Evolutionary conservation across 208 protist species (phyloP), one percentile per base, ranked within the genome.

Genomic region (Leishmania guyanensis): DNA sequence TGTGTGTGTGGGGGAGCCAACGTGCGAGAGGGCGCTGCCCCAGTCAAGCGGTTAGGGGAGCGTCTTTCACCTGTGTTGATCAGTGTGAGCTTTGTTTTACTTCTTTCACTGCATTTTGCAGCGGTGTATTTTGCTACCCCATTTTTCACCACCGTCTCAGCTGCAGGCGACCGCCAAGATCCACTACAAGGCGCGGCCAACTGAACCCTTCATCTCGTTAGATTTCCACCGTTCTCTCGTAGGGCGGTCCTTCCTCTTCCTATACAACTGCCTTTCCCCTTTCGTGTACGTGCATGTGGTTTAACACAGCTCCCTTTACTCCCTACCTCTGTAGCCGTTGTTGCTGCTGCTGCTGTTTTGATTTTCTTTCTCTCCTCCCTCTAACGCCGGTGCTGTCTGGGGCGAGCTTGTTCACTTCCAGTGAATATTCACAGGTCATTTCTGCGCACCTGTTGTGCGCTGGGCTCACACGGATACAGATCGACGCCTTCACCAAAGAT

Each of bases 301-400:
- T 48, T 26, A 64, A 56, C 16, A 72, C 2, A 72, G 66, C 33
- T 71, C 64, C 54, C 22, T 66, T 74, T 12, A 22, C 64, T 53
- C 64, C 26, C 43, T 62, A 22, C 36, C 43, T 66, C 54, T 69
- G 3, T 72, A 75, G 10, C 54, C 74, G 74, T 69, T 74, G 20
- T 50, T 75, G 46, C 46, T 72, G 17, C 36, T 64, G 58, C 69
- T 20, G 53, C 53, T 46, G 43, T 46, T 46, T 46, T 46, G 43
- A 46, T 46, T 46, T 46, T 78, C 54, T 68, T 53, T 46, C 43
- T 46, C 43, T 46, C 26, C 2, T n/a, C 58, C 29, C 58, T 64
- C 58, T 10, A 64, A 6, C 58, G 26, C 26, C 26, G 9, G 58
- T 29, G 58, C 26, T 9, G 56, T 33, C 58, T 64, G 58, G 26